Percentiles rank a stretch among this genome's conserved stretches.
Evolutionary conservation across 306 rosid genomes (phyloP).

Genomic region (Vicia sativa): DNA sequence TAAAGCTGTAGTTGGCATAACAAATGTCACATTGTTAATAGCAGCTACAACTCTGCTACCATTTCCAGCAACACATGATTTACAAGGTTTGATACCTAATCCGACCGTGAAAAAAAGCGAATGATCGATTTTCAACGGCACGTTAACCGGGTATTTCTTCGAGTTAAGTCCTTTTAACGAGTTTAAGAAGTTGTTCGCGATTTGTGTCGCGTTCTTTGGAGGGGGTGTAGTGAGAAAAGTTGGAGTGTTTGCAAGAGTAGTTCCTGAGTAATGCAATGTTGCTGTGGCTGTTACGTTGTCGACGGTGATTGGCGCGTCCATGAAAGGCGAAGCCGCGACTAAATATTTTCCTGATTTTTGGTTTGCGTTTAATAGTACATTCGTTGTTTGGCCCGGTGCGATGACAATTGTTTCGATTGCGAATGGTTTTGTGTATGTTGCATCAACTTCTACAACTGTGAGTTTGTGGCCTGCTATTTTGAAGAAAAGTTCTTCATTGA

Average conservation of each 20-base stretch:
- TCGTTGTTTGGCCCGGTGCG: slow-evolving; percentile 95
- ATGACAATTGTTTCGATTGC: slow-evolving; percentile 64
- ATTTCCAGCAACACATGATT: slow-evolving; percentile 67
- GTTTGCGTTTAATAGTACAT: slow-evolving; percentile 60
- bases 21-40: slow-evolving; percentile 75
- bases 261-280: slow-evolving; percentile 73
- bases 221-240: slow-evolving; percentile 65
- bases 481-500: slow-evolving; percentile 95
- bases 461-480: slow-evolving; percentile 82
- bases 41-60: slow-evolving; percentile 79
- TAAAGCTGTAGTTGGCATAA: slow-evolving; percentile 79
- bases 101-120: slow-evolving; percentile 66
- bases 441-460: slow-evolving; percentile 83
- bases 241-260: slow-evolving; percentile 50
- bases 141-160: slow-evolving; percentile 63
- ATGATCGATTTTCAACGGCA: slow-evolving; percentile 66
- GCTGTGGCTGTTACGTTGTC: slow-evolving; percentile 79
- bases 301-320: slow-evolving; percentile 71
- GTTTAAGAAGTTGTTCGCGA: slow-evolving; percentile 55
- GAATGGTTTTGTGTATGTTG: slow-evolving; percentile 79
- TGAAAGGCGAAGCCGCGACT: slow-evolving; percentile 73
- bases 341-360: slow-evolving; percentile 69
- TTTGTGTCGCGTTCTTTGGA: slow-evolving; percentile 70
- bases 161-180: slow-evolving; percentile 76
- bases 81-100: slow-evolving; percentile 70